Percentiles rank a stretch among this genome's conserved stretches.
Conservation (phyloP, 257 asterid species). For the Solanum verrucosum region DNA sequence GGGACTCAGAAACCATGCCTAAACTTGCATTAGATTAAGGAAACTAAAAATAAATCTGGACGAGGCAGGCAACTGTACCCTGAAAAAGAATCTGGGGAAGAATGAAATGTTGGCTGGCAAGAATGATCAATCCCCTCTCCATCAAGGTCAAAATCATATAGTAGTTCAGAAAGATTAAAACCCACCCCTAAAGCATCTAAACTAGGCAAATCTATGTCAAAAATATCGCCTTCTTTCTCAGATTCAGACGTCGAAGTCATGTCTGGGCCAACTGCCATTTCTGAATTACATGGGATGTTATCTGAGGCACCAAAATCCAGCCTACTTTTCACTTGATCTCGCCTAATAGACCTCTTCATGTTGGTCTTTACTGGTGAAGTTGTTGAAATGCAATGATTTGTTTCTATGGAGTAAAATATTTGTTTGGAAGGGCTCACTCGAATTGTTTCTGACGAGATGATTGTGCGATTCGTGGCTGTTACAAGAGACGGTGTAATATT, state of each 20-base stretch:
- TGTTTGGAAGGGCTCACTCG: conserved; percentile 74
- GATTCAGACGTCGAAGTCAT: conserved; percentile 54
- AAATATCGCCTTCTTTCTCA: conserved; percentile 46
- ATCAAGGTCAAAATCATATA: conserved; percentile 30
- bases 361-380: conserved; percentile 62
- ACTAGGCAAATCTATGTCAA: conserved; percentile 61
- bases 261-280: conserved; percentile 29
- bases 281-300: conserved; percentile 27
- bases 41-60: neutral
- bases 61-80: conserved; percentile 11
- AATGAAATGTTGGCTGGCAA: conserved; percentile 9
- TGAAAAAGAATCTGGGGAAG: conserved; percentile 30
- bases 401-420: conserved; percentile 64
- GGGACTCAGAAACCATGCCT: neutral
- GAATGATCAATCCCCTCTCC: conserved; percentile 19
- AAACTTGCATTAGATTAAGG: neutral
- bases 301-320: conserved; percentile 69
- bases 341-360: conserved; percentile 30
- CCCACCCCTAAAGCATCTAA: conserved; percentile 56
- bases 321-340: conserved; percentile 81
- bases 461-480: conserved; percentile 65
- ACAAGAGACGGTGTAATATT: conserved; percentile 35
- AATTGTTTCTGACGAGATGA: conserved; percentile 74
- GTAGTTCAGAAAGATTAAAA: conserved; percentile 26
- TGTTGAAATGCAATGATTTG: conserved; percentile 48